These are phyloP conservation scores for Chrysosphaeria jannelii DNA, from an alignment of 2,329 filamentous ascomycete genomes.

Conservation along the genomic window DNA sequence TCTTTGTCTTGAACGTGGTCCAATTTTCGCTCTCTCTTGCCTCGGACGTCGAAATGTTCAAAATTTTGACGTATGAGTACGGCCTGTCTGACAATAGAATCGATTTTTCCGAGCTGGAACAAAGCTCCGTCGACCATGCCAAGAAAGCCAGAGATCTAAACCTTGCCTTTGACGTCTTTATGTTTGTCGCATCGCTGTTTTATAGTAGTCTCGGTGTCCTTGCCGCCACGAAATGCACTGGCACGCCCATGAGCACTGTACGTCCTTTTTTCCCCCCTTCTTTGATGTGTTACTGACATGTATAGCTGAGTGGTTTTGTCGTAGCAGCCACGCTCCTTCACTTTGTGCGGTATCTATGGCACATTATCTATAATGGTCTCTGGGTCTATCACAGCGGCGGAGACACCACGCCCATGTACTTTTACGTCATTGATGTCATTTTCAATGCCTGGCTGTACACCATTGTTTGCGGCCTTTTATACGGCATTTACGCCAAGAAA, in stretches of 20 bases:
- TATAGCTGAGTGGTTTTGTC: background rate
- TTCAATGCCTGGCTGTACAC: conserved; percentile 5
- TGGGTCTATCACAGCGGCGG: too few relatives aligned
- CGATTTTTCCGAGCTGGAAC: background rate
- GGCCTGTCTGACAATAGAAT: too few relatives aligned
- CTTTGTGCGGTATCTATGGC: conserved; percentile 6
- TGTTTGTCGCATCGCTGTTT: background rate
- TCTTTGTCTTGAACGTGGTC: too few relatives aligned
- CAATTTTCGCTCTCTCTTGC: too few relatives aligned
- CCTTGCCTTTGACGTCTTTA: conserved; percentile 1
- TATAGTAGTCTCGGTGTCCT: background rate
- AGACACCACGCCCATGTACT: background rate
- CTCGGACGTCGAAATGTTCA: too few relatives aligned
- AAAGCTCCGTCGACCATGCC: background rate
- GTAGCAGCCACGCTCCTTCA: conserved; percentile 2
- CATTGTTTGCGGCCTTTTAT: conserved; percentile 6
- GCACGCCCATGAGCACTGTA: conserved; percentile 5
- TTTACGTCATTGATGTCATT: conserved; percentile 4
- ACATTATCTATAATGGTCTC: conserved; percentile 3
- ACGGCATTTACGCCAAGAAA: conserved; percentile 5
- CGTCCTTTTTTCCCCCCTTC: background rate
- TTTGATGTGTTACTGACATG: background rate
- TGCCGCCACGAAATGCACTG: background rate
- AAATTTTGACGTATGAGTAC: too few relatives aligned
- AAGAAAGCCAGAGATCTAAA: background rate